Evolutionary conservation across 1,284 basidiomycete species (phyloP).

Genomic region (Baeospora myosura): DNA sequence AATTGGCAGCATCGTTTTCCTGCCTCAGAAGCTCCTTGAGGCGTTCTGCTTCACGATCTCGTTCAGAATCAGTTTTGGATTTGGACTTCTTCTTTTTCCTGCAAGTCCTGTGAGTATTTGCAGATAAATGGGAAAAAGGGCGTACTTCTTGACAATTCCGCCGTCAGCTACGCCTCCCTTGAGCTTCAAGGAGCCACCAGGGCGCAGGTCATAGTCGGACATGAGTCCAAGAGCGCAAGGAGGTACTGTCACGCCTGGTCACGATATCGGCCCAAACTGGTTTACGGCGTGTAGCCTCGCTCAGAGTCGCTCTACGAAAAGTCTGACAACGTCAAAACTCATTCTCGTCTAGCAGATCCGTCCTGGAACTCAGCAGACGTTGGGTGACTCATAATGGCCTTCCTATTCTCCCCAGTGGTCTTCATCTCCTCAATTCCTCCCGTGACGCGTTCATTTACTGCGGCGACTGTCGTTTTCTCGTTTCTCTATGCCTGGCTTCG

Average conservation of each 20-base stretch:
- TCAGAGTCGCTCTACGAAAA: no score
- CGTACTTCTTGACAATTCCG: constrained; percentile 77
- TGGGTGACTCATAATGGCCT: constrained; percentile 69
- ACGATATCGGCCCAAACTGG: no score
- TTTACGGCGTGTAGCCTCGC: no score
- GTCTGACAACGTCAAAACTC: no score
- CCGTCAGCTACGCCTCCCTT: constrained; percentile 77
- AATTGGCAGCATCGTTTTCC: constrained; percentile 35
- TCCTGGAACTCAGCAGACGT: no score
- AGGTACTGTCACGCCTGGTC: constrained; percentile 12
- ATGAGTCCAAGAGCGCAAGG: constrained; percentile 31
- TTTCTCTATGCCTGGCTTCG: constrained; percentile 58
- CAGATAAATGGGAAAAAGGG: constrained; percentile 13
- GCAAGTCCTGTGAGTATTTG: constrained; percentile 17
- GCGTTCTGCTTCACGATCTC: constrained; percentile 32
- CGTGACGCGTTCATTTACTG: constrained; percentile 74
- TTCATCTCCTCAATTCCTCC: constrained; percentile 67
- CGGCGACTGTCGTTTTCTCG: constrained; percentile 58
- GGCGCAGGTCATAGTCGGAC: constrained; percentile 81
- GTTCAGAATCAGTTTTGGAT: constrained; percentile 35
- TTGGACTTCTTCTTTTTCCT: constrained; percentile 88
- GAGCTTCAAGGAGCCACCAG: constrained; percentile 85
- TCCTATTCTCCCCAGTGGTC: constrained; percentile 63
- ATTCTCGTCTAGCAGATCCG: no score
- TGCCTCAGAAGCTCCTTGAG: constrained; percentile 45